Evolutionary conservation across 2,329 filamentous ascomycete species (phyloP).

Genomic region (Pseudomassariella vexata): DNA sequence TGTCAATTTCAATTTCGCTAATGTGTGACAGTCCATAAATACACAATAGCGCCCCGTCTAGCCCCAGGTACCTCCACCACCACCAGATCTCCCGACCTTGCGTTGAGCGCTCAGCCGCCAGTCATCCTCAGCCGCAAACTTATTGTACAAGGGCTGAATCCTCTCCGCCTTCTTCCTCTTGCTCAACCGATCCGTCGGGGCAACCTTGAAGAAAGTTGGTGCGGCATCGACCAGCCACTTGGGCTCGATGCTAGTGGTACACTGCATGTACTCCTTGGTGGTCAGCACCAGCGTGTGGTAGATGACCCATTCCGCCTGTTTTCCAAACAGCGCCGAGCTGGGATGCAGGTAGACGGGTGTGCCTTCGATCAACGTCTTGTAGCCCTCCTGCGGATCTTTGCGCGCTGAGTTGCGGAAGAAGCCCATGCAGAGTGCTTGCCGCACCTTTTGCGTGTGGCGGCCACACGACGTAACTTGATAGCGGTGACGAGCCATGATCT

Average conservation of each 20-base stretch:
- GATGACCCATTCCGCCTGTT: slow-evolving; percentile 93
- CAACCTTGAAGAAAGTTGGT: slow-evolving; percentile 98
- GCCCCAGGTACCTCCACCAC: slow-evolving; percentile 88
- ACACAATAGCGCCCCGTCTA: no score
- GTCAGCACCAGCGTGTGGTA: slow-evolving; percentile 89
- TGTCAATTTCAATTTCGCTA: no score
- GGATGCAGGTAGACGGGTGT: slow-evolving; percentile 95
- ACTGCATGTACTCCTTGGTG: slow-evolving; percentile 97
- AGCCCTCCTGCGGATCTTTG: slow-evolving; percentile 94
- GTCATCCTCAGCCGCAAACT: slow-evolving; percentile 87
- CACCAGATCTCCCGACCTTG: slow-evolving; percentile 75
- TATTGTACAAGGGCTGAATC: slow-evolving; percentile 92
- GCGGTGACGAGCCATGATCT: slow-evolving; percentile 89
- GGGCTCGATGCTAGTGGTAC: slow-evolving; percentile 86
- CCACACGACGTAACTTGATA: slow-evolving; percentile 81
- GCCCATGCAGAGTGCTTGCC: slow-evolving; percentile 82
- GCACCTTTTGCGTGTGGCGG: slow-evolving; percentile 77
- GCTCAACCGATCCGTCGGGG: slow-evolving; percentile 76
- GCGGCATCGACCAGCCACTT: slow-evolving; percentile 92
- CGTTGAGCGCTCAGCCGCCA: slow-evolving; percentile 89
- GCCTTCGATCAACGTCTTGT: slow-evolving; percentile 93
- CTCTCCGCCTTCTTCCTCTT: slow-evolving; percentile 92
- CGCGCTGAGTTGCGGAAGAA: slow-evolving; percentile 95
- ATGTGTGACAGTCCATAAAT: no score
- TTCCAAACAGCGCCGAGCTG: slow-evolving; percentile 85